Evolutionary conservation across 441 rosid genomes (phyloP).

Genomic region (Bruguiera hainesii): DNA sequence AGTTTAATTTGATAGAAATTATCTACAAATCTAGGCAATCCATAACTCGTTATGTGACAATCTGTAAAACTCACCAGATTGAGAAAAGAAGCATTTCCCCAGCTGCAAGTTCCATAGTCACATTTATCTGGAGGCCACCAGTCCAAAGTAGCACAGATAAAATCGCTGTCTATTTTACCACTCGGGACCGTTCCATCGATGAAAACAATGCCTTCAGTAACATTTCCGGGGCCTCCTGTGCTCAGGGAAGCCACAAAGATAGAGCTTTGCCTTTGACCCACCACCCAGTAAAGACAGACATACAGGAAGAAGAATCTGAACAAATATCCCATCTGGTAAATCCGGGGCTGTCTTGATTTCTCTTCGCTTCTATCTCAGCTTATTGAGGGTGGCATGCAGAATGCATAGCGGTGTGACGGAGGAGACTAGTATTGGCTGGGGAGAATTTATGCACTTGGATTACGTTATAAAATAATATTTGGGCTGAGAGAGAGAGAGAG

Average conservation of each 20-base stretch:
- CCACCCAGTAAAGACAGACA: slow-evolving; percentile 22
- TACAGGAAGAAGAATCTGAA: slow-evolving; percentile 12
- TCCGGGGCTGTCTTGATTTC: no score
- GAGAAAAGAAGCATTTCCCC: slow-evolving; percentile 32
- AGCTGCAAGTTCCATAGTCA: slow-evolving; percentile 35
- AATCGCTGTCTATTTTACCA: slow-evolving; percentile 39
- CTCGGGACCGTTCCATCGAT: slow-evolving; percentile 34
- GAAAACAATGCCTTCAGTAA: slow-evolving; percentile 31
- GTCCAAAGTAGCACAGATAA: slow-evolving; percentile 47
- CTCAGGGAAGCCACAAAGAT: slow-evolving; percentile 11
- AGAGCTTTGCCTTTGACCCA: not conserved
- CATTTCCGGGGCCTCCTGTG: slow-evolving; percentile 9
- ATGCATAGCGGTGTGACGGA: no score
- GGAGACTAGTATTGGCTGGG: no score
- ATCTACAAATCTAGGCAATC: not conserved
- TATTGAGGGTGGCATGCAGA: no score
- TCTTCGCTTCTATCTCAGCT: no score
- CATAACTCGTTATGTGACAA: not conserved
- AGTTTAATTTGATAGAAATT: not conserved
- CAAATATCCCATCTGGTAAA: slow-evolving; percentile 17
- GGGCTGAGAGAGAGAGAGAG: no score
- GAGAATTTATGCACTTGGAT: no score
- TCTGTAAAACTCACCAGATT: slow-evolving; percentile 14
- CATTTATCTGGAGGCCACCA: slow-evolving; percentile 42
- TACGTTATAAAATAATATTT: no score